Evolutionary conservation across 2,329 filamentous ascomycete species (phyloP).

Genomic region (Ascochyta fabae): DNA sequence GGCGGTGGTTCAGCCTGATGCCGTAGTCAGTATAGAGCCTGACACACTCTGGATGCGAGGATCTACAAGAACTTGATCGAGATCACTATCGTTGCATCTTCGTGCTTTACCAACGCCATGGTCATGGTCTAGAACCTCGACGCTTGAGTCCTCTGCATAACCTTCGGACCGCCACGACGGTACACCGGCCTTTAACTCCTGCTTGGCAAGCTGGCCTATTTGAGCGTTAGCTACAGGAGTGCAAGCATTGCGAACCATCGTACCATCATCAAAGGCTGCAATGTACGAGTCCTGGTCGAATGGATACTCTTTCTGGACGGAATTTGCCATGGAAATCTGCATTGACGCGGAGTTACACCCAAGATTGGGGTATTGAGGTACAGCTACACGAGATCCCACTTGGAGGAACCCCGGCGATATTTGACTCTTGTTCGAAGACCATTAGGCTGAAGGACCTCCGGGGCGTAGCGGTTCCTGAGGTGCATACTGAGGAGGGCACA

Average conservation of each 20-base stretch:
- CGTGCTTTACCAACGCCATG: not conserved
- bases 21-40: too few relatives aligned
- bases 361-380: not conserved
- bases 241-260: not conserved
- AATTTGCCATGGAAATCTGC: not conserved
- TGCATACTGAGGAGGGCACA: not conserved
- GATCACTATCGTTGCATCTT: constrained; percentile 6
- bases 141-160: constrained; percentile 6
- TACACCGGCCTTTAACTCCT: constrained; percentile 11
- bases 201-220: constrained; percentile 6
- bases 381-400: too few relatives aligned
- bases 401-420: too few relatives aligned
- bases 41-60: too few relatives aligned
- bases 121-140: constrained; percentile 11
- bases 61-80: constrained; percentile 6
- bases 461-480: not conserved
- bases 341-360: not conserved
- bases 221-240: not conserved
- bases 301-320: constrained; percentile 3
- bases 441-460: not conserved
- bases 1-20: constrained; percentile 4
- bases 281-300: constrained; percentile 13
- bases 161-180: constrained; percentile 17
- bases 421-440: too few relatives aligned
- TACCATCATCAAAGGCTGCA: constrained; percentile 15